A percentile compares a stretch with the other conserved stretches of the same genome.
Evolutionary conservation across 768 basidiomycete genomes (phyloP).

Genomic region (Agrocybe praecox): DNA sequence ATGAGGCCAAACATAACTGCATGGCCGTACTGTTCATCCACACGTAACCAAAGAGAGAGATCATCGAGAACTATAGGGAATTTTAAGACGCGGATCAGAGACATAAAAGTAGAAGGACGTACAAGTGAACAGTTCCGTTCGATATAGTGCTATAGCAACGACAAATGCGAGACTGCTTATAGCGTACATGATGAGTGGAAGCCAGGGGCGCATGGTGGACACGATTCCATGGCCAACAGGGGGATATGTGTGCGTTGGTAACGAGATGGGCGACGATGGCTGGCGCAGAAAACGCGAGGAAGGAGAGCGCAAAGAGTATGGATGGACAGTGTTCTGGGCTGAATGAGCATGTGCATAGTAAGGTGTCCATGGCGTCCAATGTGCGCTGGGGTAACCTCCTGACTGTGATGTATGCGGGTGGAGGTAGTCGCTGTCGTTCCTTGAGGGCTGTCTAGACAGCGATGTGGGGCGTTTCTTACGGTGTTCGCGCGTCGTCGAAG

Average conservation of each 20-base stretch:
- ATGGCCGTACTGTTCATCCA: slow-evolving; percentile 73
- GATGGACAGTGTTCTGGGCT: slow-evolving; percentile 6
- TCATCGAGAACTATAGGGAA: slow-evolving; percentile 73
- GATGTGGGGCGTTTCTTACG: slow-evolving; percentile 15
- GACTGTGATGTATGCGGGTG: slow-evolving; percentile 19
- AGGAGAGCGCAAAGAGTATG: slow-evolving; percentile 9
- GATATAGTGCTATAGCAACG: slow-evolving; percentile 82
- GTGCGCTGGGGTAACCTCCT: slow-evolving; percentile 7
- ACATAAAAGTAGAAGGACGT: slow-evolving; percentile 28
- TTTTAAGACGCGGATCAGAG: slow-evolving; percentile 6
- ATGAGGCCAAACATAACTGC: slow-evolving; percentile 81
- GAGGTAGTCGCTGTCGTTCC: neutral
- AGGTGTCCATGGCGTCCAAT: slow-evolving; percentile 24
- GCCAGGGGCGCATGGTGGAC: slow-evolving; percentile 60
- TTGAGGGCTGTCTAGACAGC: slow-evolving; percentile 5
- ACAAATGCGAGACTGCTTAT: slow-evolving; percentile 79
- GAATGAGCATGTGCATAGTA: neutral
- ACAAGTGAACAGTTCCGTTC: slow-evolving; percentile 82
- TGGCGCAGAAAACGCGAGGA: slow-evolving; percentile 11
- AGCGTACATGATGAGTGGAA: slow-evolving; percentile 77
- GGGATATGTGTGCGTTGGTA: slow-evolving; percentile 18
- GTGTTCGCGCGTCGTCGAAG: slow-evolving; percentile 7
- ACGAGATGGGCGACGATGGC: neutral
- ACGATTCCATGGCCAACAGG: slow-evolving; percentile 4
- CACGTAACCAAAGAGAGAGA: slow-evolving; percentile 76